phyloP scores from a whole-genome alignment of 2,329 filamentous ascomycete species.

The Trichoderma cornu-damae region DNA sequence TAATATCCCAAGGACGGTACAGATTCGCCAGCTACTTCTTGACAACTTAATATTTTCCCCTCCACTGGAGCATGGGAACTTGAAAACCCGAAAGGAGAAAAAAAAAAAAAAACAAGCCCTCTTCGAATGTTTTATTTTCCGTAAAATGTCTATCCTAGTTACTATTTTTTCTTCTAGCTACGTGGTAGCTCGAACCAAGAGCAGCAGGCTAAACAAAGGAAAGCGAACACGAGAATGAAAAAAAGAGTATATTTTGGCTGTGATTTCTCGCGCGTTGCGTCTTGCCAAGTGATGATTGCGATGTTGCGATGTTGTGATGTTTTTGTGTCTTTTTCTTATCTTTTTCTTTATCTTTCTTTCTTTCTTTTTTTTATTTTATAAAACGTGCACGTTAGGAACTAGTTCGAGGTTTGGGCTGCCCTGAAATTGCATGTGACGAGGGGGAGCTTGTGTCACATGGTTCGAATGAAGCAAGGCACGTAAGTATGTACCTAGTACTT shows the following conservation, averaged over 20 bases:
- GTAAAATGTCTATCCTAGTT: conserved; percentile 32
- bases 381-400: no score
- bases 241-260: conserved; percentile 30
- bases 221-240: conserved; percentile 33
- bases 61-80: conserved; percentile 27
- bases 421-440: neutral
- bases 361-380: fast-evolving
- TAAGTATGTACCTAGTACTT: neutral
- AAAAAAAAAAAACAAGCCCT: conserved; percentile 23
- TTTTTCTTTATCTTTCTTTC: neutral
- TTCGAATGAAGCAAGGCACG: neutral
- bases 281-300: neutral
- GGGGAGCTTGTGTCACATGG: no score
- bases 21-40: conserved; percentile 28
- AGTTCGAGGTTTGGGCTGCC: neutral
- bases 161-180: conserved; percentile 33
- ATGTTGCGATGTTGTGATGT: neutral
- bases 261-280: neutral
- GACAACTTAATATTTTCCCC: conserved; percentile 31
- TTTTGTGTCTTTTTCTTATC: neutral
- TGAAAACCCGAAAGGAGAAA: no score
- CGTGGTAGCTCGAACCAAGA: conserved; percentile 34
- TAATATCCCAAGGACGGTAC: conserved; percentile 26
- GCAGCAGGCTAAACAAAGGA: conserved; percentile 30
- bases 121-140: conserved; percentile 32